Base-by-base conservation (phyloP, 2,329 filamentous ascomycete genomes). In the Canariomyces notabilis region DNA sequence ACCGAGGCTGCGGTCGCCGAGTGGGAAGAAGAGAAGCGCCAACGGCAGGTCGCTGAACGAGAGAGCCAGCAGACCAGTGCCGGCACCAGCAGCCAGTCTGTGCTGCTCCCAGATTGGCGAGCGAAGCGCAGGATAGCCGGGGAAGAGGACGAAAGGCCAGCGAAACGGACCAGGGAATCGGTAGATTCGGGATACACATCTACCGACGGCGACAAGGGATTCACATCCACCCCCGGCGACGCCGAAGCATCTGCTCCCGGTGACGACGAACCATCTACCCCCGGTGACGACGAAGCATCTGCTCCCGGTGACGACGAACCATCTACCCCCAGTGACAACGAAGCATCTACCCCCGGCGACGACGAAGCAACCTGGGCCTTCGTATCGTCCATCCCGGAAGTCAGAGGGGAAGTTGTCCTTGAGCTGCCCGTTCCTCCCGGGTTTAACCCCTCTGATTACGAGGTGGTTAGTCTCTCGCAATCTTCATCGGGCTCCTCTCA, bases 11-110 rank as follows among this genome's bases (percentile, higher is more conserved):
- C 63, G 2, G 39, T 64, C 12, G 41, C 47, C 18, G 57, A 54
- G 9, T 66, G 63, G 63, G 55, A 64, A 39, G n/a, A 15, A 5
- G 29, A 47, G 12, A 60, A 61, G 37, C 45, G 29, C 39, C 36
- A 32, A 12, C 44, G 47, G 15, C 42, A 32, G 21, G 19, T 12
- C n/a, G 18, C 16, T 21, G 44, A 44, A 31, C 22, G 34, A 9
- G 22, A 36, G 18, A 33, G 29, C 12, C 9, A 12, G 6, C 22
- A 33, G 6, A 7, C 43, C 26, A 26, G 33, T 18, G 9, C 7
- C 19, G 36, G 40, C 19, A 44, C 37, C 36, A 40, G 48, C 44
- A 38, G 49, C 36, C 47, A 51, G n/a, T 34, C 48, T 2, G 47
- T 40, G 18, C 44, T 41, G n/a, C 11, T 16, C 33, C 34, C 45